phyloP scores from a whole-genome alignment of 768 basidiomycete genomes.

The Crassisporium funariophilum region DNA sequence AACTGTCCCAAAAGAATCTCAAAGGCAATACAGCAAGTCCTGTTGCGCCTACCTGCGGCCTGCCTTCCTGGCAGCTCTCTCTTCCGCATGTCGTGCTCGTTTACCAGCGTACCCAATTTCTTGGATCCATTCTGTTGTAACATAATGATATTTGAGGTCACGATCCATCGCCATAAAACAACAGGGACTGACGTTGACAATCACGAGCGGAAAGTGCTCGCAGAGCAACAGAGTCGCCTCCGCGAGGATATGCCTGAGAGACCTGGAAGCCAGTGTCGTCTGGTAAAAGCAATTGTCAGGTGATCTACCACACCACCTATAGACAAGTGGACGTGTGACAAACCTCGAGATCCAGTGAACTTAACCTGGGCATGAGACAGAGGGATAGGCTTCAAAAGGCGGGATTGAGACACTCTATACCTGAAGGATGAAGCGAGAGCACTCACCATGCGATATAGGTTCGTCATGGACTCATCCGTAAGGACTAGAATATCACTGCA shows the following conservation, averaged over 20 bases:
- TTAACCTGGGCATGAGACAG: conserved; percentile 66
- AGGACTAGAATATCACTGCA: conserved; percentile 91
- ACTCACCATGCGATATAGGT: conserved; percentile 82
- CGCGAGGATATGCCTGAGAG: conserved; percentile 66
- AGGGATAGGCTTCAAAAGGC: conserved; percentile 61
- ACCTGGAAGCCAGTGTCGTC: conserved; percentile 75
- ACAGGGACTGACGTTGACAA: conserved; percentile 43
- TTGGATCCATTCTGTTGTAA: conserved; percentile 36
- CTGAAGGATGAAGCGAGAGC: not conserved
- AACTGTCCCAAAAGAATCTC: too few species aligned
- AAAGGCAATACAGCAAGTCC: too few species aligned
- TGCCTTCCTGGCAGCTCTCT: conserved; percentile 32
- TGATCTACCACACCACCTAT: not conserved
- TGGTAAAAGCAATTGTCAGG: conserved; percentile 23
- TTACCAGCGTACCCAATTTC: conserved; percentile 41
- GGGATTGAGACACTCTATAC: conserved; percentile 1
- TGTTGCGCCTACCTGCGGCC: conserved; percentile 15
- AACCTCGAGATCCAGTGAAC: conserved; percentile 51
- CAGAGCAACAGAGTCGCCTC: conserved; percentile 68
- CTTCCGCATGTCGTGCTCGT: conserved; percentile 49
- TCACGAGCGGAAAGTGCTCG: conserved; percentile 61
- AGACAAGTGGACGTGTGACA: conserved; percentile 11
- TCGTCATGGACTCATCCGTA: conserved; percentile 69
- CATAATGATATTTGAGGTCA: not conserved
- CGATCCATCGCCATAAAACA: not conserved